A percentile compares a stretch with the other conserved stretches of the same genome.
phyloP scores from a whole-genome alignment of 2,329 filamentous ascomycete genomes.

The Orbilia javanica region DNA sequence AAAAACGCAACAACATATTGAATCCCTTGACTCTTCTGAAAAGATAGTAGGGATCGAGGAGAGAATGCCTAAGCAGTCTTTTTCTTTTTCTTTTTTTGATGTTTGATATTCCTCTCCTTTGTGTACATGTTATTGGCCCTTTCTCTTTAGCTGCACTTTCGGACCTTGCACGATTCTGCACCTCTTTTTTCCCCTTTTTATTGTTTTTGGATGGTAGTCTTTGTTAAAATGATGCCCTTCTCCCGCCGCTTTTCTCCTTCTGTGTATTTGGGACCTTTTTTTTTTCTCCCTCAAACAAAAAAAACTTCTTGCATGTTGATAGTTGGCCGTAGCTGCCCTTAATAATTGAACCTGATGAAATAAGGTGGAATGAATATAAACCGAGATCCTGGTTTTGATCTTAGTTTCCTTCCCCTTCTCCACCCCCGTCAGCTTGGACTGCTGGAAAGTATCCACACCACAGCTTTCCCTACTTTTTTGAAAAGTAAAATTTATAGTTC shows the following conservation, averaged over 20 bases:
- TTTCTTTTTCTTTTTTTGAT: not conserved
- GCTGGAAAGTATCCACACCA: no score
- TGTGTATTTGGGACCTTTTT: not conserved
- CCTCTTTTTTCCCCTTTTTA: no score
- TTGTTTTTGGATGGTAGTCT: not conserved
- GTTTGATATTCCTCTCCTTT: not conserved
- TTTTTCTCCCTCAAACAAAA: no score
- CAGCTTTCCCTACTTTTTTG: not conserved
- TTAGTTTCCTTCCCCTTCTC: not conserved
- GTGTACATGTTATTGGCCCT: not conserved
- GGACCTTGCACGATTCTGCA: not conserved
- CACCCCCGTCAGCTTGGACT: no score
- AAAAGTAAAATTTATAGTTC: no score
- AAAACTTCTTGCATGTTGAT: not conserved
- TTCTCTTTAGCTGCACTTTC: not conserved
- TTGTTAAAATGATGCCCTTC: not conserved
- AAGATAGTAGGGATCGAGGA: not conserved
- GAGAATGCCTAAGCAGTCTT: not conserved
- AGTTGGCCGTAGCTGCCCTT: not conserved
- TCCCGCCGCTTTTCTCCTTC: not conserved
- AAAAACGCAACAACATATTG: not conserved
- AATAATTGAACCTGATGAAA: not conserved
- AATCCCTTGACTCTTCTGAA: no score
- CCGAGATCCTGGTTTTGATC: slow-evolving; percentile 12
- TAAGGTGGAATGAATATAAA: not conserved